phyloP scores from a whole-genome alignment of 1,284 basidiomycete genomes.

The Boletellus dicymbophilus region DNA sequence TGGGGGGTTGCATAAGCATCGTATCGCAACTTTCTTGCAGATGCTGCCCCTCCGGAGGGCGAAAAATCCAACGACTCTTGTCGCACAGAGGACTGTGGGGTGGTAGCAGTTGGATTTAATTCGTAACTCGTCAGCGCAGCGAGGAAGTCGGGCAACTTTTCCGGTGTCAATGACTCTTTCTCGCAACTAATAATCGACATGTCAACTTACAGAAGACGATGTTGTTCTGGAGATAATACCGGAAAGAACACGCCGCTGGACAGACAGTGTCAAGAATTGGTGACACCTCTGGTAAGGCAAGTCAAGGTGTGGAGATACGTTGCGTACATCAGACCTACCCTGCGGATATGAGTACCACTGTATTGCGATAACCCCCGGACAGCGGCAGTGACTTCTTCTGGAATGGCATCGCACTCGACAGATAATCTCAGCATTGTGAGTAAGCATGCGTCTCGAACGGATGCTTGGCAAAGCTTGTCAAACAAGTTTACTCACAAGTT shows the following conservation, averaged over 20 bases:
- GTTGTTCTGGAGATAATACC: constrained; percentile 46
- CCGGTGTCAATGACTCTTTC: constrained; percentile 8
- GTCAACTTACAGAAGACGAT: constrained; percentile 51
- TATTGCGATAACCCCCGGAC: constrained; percentile 46
- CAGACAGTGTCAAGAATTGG: constrained; percentile 55
- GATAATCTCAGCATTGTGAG: constrained; percentile 67
- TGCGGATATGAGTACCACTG: constrained; percentile 54
- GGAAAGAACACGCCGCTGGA: constrained; percentile 44
- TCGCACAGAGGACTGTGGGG: constrained; percentile 9
- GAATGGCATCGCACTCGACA: constrained; percentile 56
- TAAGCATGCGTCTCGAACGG: constrained; percentile 69
- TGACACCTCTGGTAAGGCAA: constrained; percentile 55
- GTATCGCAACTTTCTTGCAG: constrained; percentile 60
- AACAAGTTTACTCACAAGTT: not conserved
- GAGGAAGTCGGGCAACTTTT: constrained; percentile 71
- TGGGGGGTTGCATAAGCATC: constrained; percentile 67
- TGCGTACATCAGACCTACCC: constrained; percentile 39
- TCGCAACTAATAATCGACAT: not conserved
- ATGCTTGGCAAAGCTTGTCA: constrained; percentile 40
- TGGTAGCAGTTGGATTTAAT: constrained; percentile 17
- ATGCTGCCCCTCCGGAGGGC: constrained; percentile 32
- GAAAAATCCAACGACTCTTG: constrained; percentile 29
- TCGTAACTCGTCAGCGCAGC: constrained; percentile 44
- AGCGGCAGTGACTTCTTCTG: constrained; percentile 41
- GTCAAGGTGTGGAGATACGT: constrained; percentile 3